Conservation (phyloP, 768 basidiomycete genomes). For the Termitomyces eurrhizus region DNA sequence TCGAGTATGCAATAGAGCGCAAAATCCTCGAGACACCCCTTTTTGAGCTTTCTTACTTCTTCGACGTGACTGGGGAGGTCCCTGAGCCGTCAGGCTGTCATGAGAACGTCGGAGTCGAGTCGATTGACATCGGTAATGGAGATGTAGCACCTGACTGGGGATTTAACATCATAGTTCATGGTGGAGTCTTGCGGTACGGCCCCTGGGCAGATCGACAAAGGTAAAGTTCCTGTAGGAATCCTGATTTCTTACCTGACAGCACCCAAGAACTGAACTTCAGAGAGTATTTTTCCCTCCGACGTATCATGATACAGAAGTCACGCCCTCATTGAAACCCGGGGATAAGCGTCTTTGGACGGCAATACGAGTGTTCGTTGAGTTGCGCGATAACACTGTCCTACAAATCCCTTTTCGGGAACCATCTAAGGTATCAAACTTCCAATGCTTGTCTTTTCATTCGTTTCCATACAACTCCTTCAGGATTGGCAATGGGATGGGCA, state of each 20-base stretch:
- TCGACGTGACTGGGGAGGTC: conserved; percentile 78
- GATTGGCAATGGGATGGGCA: conserved; percentile 92
- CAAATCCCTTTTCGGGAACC: conserved; percentile 89
- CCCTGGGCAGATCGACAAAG: conserved; percentile 97
- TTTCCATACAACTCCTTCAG: conserved; percentile 28
- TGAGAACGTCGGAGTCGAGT: conserved; percentile 31
- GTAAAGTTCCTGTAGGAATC: conserved; percentile 27
- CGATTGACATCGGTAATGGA: conserved; percentile 79
- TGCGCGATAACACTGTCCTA: conserved; percentile 72
- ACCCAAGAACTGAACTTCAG: conserved; percentile 66
- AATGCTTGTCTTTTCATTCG: not conserved
- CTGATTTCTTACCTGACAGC: conserved; percentile 1
- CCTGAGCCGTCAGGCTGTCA: conserved; percentile 34
- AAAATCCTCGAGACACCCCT: conserved; percentile 74
- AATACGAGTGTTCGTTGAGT: conserved; percentile 76
- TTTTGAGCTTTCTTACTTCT: conserved; percentile 83
- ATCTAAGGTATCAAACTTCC: conserved; percentile 59
- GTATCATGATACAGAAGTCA: conserved; percentile 60
- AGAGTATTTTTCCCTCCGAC: conserved; percentile 78
- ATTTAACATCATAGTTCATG: conserved; percentile 75
- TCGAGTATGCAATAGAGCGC: conserved; percentile 88
- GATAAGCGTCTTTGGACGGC: conserved; percentile 82
- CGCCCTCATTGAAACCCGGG: conserved; percentile 60
- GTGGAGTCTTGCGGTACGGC: conserved; percentile 78
- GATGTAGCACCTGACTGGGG: conserved; percentile 93